Evolutionary conservation across 306 rosid species (phyloP).

Genomic region (Begonia fuchsioides): DNA sequence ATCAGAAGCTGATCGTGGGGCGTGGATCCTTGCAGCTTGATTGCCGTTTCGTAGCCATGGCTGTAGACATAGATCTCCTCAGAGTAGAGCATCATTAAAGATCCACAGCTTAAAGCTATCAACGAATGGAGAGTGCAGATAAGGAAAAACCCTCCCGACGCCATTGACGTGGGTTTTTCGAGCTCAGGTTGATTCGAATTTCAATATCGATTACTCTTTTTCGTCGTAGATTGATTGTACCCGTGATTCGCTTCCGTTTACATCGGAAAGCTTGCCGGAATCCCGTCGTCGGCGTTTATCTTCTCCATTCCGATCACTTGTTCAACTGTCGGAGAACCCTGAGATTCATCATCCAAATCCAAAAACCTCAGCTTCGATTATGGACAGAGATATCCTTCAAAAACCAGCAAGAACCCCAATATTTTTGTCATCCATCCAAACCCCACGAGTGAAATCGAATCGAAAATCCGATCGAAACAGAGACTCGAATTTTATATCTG

Average conservation of each 20-base stretch:
- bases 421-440: no score
- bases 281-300: no score
- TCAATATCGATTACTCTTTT: not conserved
- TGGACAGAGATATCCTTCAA: not conserved
- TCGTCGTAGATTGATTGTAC: no score
- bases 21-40: constrained; percentile 78
- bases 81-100: constrained; percentile 59
- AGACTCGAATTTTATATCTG: not conserved
- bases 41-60: constrained; percentile 60
- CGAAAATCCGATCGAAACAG: not conserved
- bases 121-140: constrained; percentile 68
- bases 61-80: constrained; percentile 44
- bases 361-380: not conserved
- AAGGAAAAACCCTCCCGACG: constrained; percentile 43
- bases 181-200: not conserved
- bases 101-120: constrained; percentile 60
- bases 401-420: constrained; percentile 5
- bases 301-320: no score
- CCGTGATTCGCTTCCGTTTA: no score
- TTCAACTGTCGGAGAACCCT: no score
- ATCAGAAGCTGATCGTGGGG: constrained; percentile 67
- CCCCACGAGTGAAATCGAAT: no score
- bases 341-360: not conserved
- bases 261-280: no score
- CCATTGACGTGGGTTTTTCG: constrained; percentile 20